phyloP scores from a whole-genome alignment of 2,329 filamentous ascomycete species.

The Fusarium veterinarium region DNA sequence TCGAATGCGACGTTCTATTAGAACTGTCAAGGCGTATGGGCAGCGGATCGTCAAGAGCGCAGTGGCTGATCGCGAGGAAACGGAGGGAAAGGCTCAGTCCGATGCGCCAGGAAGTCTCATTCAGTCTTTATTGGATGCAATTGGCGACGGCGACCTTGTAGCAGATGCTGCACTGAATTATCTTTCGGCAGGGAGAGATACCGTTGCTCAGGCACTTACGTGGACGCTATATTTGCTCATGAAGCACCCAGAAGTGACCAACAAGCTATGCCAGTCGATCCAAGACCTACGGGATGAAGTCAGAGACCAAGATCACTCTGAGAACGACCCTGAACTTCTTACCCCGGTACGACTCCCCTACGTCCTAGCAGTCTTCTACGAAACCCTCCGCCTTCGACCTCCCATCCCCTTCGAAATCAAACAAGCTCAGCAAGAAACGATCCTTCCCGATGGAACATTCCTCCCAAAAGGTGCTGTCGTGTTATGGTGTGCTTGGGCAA shows the following conservation, averaged over 20 bases:
- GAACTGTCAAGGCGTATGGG: constrained; percentile 66
- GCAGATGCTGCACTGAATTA: constrained; percentile 75
- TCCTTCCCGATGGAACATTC: constrained; percentile 70
- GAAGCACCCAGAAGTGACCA: constrained; percentile 56
- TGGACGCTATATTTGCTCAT: constrained; percentile 73
- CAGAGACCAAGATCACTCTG: background rate
- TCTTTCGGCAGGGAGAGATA: constrained; percentile 73
- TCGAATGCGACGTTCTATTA: constrained; percentile 61
- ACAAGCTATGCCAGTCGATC: constrained; percentile 58
- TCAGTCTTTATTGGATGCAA: constrained; percentile 67
- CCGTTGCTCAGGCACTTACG: constrained; percentile 72
- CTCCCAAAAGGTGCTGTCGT: constrained; percentile 66
- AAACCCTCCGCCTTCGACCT: constrained; percentile 70
- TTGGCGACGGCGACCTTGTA: constrained; percentile 64
- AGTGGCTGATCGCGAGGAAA: constrained; percentile 48
- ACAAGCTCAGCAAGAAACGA: constrained; percentile 63
- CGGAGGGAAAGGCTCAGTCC: constrained; percentile 11
- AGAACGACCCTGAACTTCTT: constrained; percentile 46
- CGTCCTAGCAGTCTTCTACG: constrained; percentile 71
- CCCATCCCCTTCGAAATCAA: constrained; percentile 75
- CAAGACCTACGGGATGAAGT: constrained; percentile 26
- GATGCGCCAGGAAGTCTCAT: constrained; percentile 66
- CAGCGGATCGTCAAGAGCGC: constrained; percentile 67
- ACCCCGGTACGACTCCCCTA: constrained; percentile 63
- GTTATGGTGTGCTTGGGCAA: constrained; percentile 73